Conservation (phyloP, 2,329 filamentous ascomycete genomes). For the Colletotrichum neosansevieriae region DNA sequence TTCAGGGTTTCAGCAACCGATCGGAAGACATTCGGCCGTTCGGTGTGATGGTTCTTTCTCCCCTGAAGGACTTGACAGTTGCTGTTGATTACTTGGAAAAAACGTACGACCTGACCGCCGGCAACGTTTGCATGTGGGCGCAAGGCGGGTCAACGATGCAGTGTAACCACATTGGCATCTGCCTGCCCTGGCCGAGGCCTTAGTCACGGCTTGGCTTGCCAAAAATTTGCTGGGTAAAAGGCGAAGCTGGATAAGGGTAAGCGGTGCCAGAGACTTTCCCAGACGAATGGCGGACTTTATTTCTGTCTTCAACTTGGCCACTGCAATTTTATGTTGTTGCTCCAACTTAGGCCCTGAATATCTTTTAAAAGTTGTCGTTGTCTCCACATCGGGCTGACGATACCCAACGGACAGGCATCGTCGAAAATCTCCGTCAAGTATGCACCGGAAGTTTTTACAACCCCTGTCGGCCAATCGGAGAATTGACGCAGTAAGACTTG, state of each 20-base stretch:
- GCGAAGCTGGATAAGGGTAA: conserved; percentile 1
- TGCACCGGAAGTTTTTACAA: conserved; percentile 35
- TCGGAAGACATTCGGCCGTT: neutral
- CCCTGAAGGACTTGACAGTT: neutral
- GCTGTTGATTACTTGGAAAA: neutral
- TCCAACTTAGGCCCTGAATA: neutral
- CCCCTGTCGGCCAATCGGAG: conserved; percentile 38
- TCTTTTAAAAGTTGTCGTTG: conserved; percentile 13
- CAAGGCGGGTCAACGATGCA: conserved; percentile 34
- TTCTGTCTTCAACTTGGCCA: neutral
- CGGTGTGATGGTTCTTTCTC: neutral
- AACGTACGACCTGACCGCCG: conserved; percentile 5
- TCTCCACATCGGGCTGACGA: conserved; percentile 34
- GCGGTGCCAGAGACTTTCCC: neutral
- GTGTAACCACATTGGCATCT: conserved; percentile 32
- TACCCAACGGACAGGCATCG: conserved; percentile 31
- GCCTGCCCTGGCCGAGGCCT: conserved; percentile 5
- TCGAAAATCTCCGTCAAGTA: conserved; percentile 37
- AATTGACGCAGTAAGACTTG: conserved; percentile 26
- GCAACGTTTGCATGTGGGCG: conserved; percentile 1
- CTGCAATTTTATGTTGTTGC: neutral
- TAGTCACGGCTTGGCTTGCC: conserved; percentile 16
- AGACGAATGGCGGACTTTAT: neutral
- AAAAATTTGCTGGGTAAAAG: conserved; percentile 2
- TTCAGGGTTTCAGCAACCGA: conserved; percentile 8